Evolutionary conservation across 306 rosid genomes (phyloP).

Genomic region (Cucumis cinereus): DNA sequence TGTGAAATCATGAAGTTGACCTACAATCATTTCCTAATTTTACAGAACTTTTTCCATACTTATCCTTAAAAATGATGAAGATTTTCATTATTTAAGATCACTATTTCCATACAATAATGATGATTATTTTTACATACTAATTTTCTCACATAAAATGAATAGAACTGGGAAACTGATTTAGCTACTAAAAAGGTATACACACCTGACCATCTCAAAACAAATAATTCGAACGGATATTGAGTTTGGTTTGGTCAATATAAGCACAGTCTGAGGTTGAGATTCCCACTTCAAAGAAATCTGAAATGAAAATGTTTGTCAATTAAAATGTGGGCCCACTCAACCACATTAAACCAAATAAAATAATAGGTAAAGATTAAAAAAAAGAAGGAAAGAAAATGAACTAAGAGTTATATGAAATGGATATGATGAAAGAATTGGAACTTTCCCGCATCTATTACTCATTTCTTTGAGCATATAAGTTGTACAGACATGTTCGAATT

Average conservation of each 20-base stretch:
- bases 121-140: background rate
- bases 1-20: background rate
- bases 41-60: background rate
- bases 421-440: background rate
- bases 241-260: conserved; percentile 87
- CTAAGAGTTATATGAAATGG: background rate
- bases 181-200: conserved; percentile 15
- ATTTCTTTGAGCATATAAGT: background rate
- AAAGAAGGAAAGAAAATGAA: background rate
- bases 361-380: background rate
- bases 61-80: background rate
- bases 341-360: background rate
- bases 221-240: conserved; percentile 68
- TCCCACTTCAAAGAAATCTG: conserved; percentile 98
- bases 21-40: background rate
- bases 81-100: background rate
- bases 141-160: background rate
- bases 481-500: background rate
- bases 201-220: conserved; percentile 90
- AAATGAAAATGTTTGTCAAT: conserved; percentile 26
- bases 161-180: background rate
- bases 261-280: conserved; percentile 77
- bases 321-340: conserved; percentile 12
- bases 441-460: background rate
- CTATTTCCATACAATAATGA: background rate